Conservation (phyloP, 192 early-diverging fungal genomes). For the Dispira parvispora region DNA sequence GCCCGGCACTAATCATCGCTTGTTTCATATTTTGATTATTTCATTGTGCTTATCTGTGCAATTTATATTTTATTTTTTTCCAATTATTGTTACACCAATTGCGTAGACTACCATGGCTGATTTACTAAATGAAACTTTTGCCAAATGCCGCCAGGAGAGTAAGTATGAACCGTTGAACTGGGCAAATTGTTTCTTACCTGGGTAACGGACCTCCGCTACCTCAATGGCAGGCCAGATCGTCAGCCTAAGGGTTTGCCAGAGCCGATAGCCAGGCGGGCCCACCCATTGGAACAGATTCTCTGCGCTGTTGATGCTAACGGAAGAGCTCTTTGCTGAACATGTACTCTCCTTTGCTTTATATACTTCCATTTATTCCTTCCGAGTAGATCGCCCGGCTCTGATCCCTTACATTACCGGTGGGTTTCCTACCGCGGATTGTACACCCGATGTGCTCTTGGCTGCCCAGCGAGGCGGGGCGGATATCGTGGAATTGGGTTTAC, state of each 20-base stretch:
- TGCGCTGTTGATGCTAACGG: background rate
- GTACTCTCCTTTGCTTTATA: background rate
- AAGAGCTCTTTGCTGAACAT: no score
- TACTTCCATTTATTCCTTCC: no score
- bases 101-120: slow-evolving; percentile 19
- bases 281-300: no score
- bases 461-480: slow-evolving; percentile 85
- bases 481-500: slow-evolving; percentile 91
- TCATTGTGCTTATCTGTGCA: background rate
- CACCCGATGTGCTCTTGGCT: slow-evolving; percentile 72
- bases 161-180: background rate
- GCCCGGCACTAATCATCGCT: no score
- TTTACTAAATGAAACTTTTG: slow-evolving; percentile 23
- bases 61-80: background rate
- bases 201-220: background rate
- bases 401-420: slow-evolving; percentile 90
- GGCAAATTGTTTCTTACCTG: background rate
- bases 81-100: background rate
- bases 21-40: no score
- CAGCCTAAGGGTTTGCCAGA: slow-evolving; percentile 10
- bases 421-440: slow-evolving; percentile 61
- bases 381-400: slow-evolving; percentile 61
- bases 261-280: slow-evolving; percentile 11
- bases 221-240: background rate
- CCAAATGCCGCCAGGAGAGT: slow-evolving; percentile 24